Percentiles rank a stretch among this genome's conserved stretches.
Conservation (phyloP, 2,329 filamentous ascomycete species). For the Aspergillus terreus region DNA sequence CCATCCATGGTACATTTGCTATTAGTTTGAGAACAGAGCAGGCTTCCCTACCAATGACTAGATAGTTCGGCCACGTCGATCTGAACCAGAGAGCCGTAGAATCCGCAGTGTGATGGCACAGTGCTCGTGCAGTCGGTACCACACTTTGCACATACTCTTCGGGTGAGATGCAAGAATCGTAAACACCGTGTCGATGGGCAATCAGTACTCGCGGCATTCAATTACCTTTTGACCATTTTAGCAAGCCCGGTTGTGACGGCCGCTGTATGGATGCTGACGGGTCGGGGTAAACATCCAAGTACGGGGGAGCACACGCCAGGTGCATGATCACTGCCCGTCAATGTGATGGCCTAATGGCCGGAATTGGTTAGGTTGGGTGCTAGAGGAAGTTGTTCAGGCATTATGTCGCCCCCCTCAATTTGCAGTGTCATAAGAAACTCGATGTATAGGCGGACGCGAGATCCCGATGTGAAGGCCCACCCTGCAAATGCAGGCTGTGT, state of each 20-base stretch:
- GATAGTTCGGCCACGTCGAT: conserved; percentile 14
- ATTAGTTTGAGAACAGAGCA: too few relatives aligned
- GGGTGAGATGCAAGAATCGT: background rate
- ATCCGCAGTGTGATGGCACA: conserved; percentile 12
- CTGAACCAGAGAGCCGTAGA: conserved; percentile 2
- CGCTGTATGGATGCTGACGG: conserved; percentile 2
- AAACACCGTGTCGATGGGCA: background rate
- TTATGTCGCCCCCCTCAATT: conserved; percentile 4
- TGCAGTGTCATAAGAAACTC: conserved; percentile 9
- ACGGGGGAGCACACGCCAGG: background rate
- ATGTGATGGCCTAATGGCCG: background rate
- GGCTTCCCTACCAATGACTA: background rate
- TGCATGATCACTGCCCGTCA: background rate
- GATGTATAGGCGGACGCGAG: conserved; percentile 24
- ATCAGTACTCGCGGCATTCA: background rate
- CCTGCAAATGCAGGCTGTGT: conserved; percentile 9
- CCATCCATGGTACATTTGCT: too few relatives aligned
- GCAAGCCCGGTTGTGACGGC: background rate
- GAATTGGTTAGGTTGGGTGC: too few relatives aligned
- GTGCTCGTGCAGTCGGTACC: conserved; percentile 11
- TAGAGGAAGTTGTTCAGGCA: conserved; percentile 1
- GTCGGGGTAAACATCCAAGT: background rate
- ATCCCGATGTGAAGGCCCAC: conserved; percentile 15
- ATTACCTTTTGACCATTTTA: background rate
- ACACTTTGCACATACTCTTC: conserved; percentile 1